Evolutionary conservation across 2,329 filamentous ascomycete species (phyloP).

Genomic region (Hysterium pulicare): DNA sequence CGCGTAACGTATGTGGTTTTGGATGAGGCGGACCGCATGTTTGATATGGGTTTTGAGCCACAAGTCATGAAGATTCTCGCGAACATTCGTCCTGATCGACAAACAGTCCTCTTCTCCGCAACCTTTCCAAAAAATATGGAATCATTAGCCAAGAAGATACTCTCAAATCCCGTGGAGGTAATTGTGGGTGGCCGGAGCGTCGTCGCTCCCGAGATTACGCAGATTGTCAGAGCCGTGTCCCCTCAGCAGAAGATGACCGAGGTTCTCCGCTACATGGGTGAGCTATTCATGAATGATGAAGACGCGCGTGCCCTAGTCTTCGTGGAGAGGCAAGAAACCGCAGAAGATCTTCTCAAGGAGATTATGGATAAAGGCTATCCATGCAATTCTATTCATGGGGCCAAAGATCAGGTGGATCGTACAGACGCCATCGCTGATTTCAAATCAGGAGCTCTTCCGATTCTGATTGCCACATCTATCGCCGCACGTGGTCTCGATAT

Average conservation of each 20-base stretch:
- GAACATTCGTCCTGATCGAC: constrained; percentile 86
- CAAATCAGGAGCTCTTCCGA: constrained; percentile 83
- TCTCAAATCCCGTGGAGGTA: constrained; percentile 84
- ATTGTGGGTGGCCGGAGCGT: constrained; percentile 80
- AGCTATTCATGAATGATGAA: constrained; percentile 81
- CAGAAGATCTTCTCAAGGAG: constrained; percentile 74
- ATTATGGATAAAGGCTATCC: constrained; percentile 81
- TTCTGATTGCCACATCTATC: constrained; percentile 91
- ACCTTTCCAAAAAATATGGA: constrained; percentile 96
- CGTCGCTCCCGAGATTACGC: constrained; percentile 72
- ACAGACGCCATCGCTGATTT: constrained; percentile 92
- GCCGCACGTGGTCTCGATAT: constrained; percentile 94
- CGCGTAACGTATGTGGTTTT: constrained; percentile 92
- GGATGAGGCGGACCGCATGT: constrained; percentile 91
- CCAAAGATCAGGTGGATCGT: constrained; percentile 89
- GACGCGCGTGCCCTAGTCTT: constrained; percentile 89
- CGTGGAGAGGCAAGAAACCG: constrained; percentile 87
- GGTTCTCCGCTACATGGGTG: constrained; percentile 79
- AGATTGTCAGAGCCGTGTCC: constrained; percentile 78
- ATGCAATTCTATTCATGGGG: constrained; percentile 90
- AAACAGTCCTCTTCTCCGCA: constrained; percentile 93
- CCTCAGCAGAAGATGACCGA: constrained; percentile 79
- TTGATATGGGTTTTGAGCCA: constrained; percentile 98
- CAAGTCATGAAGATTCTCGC: constrained; percentile 96
- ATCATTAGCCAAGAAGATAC: constrained; percentile 80